Conservation (phyloP, 768 basidiomycete species). For the Boletus sp. region DNA sequence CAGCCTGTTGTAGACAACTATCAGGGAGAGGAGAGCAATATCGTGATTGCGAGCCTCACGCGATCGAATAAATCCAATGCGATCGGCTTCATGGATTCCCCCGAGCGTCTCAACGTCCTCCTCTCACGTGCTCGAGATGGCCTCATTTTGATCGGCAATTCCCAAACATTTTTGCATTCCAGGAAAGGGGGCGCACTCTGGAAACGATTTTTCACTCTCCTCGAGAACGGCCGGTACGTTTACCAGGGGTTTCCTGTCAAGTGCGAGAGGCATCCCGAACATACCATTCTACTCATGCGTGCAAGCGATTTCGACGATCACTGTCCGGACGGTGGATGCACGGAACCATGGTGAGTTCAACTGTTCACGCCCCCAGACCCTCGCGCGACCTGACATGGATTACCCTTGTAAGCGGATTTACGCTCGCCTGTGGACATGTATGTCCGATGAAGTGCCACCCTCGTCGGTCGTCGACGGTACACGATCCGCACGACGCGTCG, state of each 20-base stretch:
- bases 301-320: slow-evolving; percentile 49
- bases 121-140: slow-evolving; percentile 65
- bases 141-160: slow-evolving; percentile 64
- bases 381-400: not conserved
- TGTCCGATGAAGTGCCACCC: slow-evolving; percentile 65
- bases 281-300: slow-evolving; percentile 34
- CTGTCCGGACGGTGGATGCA: slow-evolving; percentile 64
- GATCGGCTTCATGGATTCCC: slow-evolving; percentile 70
- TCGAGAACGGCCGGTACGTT: slow-evolving; percentile 6
- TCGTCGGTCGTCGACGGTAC: slow-evolving; percentile 36
- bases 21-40: slow-evolving; percentile 70
- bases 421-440: slow-evolving; percentile 33
- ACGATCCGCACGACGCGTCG: slow-evolving; percentile 27
- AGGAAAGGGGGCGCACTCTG: slow-evolving; percentile 16
- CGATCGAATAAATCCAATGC: slow-evolving; percentile 52
- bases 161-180: slow-evolving; percentile 47
- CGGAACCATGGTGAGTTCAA: slow-evolving; percentile 52
- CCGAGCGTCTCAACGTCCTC: slow-evolving; percentile 67
- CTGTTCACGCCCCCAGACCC: accelerated
- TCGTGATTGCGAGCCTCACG: slow-evolving; percentile 59
- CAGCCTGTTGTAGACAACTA: slow-evolving; percentile 56
- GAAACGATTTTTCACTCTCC: slow-evolving; percentile 9
- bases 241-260: slow-evolving; percentile 45
- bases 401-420: not conserved
- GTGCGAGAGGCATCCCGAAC: slow-evolving; percentile 52